Evolutionary conservation across 2,329 filamentous ascomycete genomes (phyloP).

Genomic region (Xylariaceae sp.): DNA sequence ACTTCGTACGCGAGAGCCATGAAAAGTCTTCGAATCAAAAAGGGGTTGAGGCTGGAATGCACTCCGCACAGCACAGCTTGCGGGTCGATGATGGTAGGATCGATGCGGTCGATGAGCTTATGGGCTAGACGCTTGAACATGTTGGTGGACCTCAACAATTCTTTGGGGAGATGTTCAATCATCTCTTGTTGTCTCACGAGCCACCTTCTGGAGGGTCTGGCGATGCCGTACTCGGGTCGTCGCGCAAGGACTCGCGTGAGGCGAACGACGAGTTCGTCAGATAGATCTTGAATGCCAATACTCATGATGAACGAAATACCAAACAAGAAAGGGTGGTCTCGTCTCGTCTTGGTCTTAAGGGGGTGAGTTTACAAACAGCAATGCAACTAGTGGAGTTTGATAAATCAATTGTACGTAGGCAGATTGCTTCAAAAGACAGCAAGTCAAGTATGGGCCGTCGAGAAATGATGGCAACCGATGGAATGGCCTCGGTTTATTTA

Average conservation of each 20-base stretch:
- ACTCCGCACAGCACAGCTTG: conserved; percentile 37
- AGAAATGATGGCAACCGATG: neutral
- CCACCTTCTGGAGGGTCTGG: conserved; percentile 35
- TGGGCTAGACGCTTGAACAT: conserved; percentile 33
- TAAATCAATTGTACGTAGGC: conserved; percentile 11
- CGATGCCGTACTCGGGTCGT: conserved; percentile 31
- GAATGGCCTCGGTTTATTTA: conserved; percentile 8
- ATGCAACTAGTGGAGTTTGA: conserved; percentile 4
- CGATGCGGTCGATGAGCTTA: conserved; percentile 29
- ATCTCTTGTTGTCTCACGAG: conserved; percentile 33
- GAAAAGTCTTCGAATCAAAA: conserved; percentile 42
- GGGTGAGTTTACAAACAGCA: conserved; percentile 5
- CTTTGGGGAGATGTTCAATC: conserved; percentile 26
- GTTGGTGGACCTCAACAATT: conserved; percentile 28
- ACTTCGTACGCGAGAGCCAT: conserved; percentile 39
- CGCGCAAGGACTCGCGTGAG: conserved; percentile 38
- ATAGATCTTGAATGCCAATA: conserved; percentile 26
- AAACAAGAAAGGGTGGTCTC: neutral
- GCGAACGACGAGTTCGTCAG: conserved; percentile 27
- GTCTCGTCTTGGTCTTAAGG: neutral
- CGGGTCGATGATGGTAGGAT: conserved; percentile 25
- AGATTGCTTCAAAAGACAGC: neutral
- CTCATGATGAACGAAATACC: conserved; percentile 19
- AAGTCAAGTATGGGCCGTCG: neutral
- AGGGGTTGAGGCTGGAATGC: conserved; percentile 40